Base-by-base conservation (phyloP, 2,329 filamentous ascomycete genomes). In the Pyrenophora seminiperda region DNA sequence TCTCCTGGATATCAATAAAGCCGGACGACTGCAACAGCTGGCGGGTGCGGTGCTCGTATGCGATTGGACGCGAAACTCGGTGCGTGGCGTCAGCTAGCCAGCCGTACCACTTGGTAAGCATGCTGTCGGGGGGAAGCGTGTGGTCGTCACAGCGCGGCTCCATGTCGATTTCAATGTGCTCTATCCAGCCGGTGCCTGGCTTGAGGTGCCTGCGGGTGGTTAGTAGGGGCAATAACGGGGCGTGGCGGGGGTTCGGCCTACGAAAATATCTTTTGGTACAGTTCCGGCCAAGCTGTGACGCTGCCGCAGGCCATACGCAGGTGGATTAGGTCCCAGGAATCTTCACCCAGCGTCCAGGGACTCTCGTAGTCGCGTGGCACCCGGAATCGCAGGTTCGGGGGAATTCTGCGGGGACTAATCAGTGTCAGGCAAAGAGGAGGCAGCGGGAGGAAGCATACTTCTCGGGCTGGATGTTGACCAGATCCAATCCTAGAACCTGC, bases 111-210 rank as follows among this genome's bases (percentile, higher is more conserved):
- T 83, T 76, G 36, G 77, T 73, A 13, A 93, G 75, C 20, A 80
- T 76, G 6, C 86, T 84, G 30, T 83, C 75, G 3, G 73, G 58
- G 9, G 82, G 79, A 11, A 89, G 74, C 1, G 83, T 83, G 29
- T 81, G 80, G 61, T 89, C 84, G 56, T 91, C 87, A 65, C 85
- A 88, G 42, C 84, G 84, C 14, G 91, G 90, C 39, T 82, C 78
- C 73, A 89, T 89, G 72, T 97, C 91, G 46, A 97, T 88, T 70
- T 97, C 93, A 39, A 96, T 83, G 61, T 96, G 91, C 73, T 97
- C 92, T 47, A 97, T 81, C 67, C 81, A 83, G 45, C 92, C 93
- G 32, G 77, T 81, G 1, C 87, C 86, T 1, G 91, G 90, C 61
- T 85, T 85, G 19, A 97, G 79, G 67, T 95, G 89, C 44, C 88